Base-by-base conservation (phyloP, 176 grass and related monocot species). In the Thalia dealbata region DNA sequence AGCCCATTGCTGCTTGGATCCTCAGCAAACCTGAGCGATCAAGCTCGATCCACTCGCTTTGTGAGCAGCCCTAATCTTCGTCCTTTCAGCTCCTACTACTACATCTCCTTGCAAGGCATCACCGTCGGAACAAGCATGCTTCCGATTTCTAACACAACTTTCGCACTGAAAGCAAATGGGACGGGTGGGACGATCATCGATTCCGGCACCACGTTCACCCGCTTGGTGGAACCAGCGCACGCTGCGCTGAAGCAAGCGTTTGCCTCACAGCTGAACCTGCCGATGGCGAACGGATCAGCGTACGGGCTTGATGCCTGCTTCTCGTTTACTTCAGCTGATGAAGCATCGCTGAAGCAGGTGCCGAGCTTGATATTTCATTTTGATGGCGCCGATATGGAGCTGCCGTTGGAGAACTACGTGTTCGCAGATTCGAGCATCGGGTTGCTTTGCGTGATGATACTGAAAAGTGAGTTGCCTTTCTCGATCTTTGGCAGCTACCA, bases 151-250 rank as follows among this genome's bases (percentile, higher is more conserved):
- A 19, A 19, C 30, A 62, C 26, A 14, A 61, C 52, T 15, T 75
- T 75, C 19, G 28, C 56, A 10, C 43, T 62, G 3, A 62, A 42
- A 19, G 24, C 24, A 12, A 14, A 73, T 15, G 50, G 71, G 26
- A 21, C 25, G 10, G 71, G 71, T 14, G 71, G 71, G 22, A 10
- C 43, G n/a, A 21, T 54, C 58, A 52, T 27, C 30, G 67, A 96
- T 73, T 91, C 91, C 58, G 86, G 86, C 46, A 91, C 88, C 23
- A 85, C 81, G 0, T 58, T 85, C 74, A 91, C 88, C 32, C 24
- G 7, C 23, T 79, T 91, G 12, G 46, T 35, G 24, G 35, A 79
- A 8, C 13, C 70, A 15, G 84, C 87, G 0, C 88, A 84, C 78
- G 61, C 70, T 59, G 45, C 43, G 3, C 77, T 96, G 24, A 38